Evolutionary conservation across 1,139 yeast genomes (phyloP).

Genomic region (Nakaseomyces sp.): DNA sequence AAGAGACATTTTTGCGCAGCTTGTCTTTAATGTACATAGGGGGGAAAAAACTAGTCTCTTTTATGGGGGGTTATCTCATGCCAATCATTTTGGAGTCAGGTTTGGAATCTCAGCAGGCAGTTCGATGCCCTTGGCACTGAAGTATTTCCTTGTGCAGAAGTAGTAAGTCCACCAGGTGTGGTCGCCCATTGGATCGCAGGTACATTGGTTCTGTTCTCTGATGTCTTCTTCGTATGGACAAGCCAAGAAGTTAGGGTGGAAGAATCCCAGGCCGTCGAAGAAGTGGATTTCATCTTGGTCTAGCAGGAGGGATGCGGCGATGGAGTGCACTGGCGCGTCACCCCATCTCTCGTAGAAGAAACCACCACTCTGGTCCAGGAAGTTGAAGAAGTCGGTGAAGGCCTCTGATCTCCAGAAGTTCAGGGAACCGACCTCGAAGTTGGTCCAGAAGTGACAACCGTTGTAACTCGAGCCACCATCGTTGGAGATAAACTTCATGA

Average conservation of each 20-base stretch:
- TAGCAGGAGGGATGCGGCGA: slow-evolving; percentile 72
- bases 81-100: neutral
- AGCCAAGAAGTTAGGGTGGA: slow-evolving; percentile 66
- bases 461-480: slow-evolving; percentile 62
- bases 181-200: slow-evolving; percentile 47
- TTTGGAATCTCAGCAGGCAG: slow-evolving; percentile 22
- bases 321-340: slow-evolving; percentile 84
- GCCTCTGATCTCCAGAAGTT: slow-evolving; percentile 68
- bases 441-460: slow-evolving; percentile 83
- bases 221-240: slow-evolving; percentile 60
- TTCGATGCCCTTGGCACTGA: slow-evolving; percentile 22
- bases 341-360: slow-evolving; percentile 93
- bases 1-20: too few species aligned
- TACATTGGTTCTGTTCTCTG: slow-evolving; percentile 49
- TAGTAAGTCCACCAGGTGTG: slow-evolving; percentile 29
- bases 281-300: slow-evolving; percentile 60
- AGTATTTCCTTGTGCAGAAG: slow-evolving; percentile 31
- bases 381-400: slow-evolving; percentile 57
- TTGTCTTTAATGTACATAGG: too few species aligned
- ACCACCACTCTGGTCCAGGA: slow-evolving; percentile 72
- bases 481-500: slow-evolving; percentile 63
- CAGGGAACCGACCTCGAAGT: slow-evolving; percentile 71
- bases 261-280: slow-evolving; percentile 78
- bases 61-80: too few species aligned
- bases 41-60: too few species aligned